Conservation (phyloP, 441 rosid species). For the Dalechampia spathulata region DNA sequence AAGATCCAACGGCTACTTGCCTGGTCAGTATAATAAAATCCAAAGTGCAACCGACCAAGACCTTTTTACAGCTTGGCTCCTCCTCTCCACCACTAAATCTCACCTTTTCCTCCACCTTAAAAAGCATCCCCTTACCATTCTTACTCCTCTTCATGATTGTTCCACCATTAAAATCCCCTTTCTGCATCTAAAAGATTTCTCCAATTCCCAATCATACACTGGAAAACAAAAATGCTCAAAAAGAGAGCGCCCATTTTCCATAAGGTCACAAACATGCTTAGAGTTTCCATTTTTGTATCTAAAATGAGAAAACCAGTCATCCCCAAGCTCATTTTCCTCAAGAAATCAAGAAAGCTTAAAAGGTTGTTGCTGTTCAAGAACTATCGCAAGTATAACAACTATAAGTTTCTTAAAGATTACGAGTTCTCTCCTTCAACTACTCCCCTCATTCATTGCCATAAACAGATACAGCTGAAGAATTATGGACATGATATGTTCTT, state of each 20-base stretch:
- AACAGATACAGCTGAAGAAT: slow-evolving; percentile 9
- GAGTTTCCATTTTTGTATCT: slow-evolving; percentile 4
- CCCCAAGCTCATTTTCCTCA: slow-evolving; percentile 27
- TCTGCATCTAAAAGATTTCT: background rate
- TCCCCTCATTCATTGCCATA: slow-evolving; percentile 14
- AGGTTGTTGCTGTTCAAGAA: slow-evolving; percentile 26
- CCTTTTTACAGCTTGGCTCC: slow-evolving; percentile 29
- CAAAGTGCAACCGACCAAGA: slow-evolving; percentile 39
- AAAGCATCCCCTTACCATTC: background rate
- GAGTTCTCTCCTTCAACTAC: slow-evolving; percentile 37
- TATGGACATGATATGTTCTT: slow-evolving; percentile 18
- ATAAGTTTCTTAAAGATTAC: slow-evolving; percentile 27
- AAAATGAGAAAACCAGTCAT: slow-evolving; percentile 24
- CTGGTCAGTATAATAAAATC: slow-evolving; percentile 8
- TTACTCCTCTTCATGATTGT: background rate
- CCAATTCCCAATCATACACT: too few species aligned
- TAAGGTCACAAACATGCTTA: slow-evolving; percentile 23
- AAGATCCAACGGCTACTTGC: slow-evolving; percentile 7
- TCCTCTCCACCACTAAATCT: background rate
- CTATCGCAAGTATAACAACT: slow-evolving; percentile 17
- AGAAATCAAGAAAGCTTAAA: slow-evolving; percentile 28
- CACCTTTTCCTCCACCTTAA: slow-evolving; percentile 12
- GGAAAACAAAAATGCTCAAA: slow-evolving; percentile 18
- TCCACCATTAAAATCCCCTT: background rate
- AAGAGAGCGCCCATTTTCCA: slow-evolving; percentile 32